phyloP scores from a whole-genome alignment of 75 land plant species.

The Pinus tabuliformis region DNA sequence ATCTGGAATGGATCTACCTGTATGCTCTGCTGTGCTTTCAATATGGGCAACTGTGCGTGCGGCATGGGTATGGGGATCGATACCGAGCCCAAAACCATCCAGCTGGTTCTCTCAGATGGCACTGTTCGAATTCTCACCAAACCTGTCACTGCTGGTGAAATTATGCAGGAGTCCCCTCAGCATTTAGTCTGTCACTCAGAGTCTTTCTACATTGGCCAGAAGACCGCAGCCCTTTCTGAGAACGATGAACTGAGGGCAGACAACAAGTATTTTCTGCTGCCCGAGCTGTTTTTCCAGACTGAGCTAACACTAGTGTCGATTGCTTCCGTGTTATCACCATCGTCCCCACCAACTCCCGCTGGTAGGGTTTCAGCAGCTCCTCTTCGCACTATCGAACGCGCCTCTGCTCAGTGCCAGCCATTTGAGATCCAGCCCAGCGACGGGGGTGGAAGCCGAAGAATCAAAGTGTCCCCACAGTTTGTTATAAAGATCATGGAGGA shows the following conservation, averaged over 20 bases:
- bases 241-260: constrained; percentile 37
- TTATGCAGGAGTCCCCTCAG: constrained; percentile 32
- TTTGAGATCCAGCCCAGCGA: constrained; percentile 27
- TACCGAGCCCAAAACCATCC: too few relatives aligned
- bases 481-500: constrained; percentile 23
- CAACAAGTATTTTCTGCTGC: constrained; percentile 50
- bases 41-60: too few relatives aligned
- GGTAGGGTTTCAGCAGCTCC: neutral
- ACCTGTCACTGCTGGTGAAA: constrained; percentile 25
- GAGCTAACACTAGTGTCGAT: constrained; percentile 33
- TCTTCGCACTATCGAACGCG: neutral
- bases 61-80: too few relatives aligned
- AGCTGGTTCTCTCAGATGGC: constrained; percentile 25
- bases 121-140: neutral
- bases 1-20: too few relatives aligned
- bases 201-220: constrained; percentile 58
- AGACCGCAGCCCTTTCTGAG: constrained; percentile 27
- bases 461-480: constrained; percentile 43
- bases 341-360: too few relatives aligned
- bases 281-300: constrained; percentile 40
- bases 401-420: constrained; percentile 5
- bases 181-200: constrained; percentile 55
- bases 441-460: constrained; percentile 15
- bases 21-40: too few relatives aligned
- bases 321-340: constrained; percentile 22